Conservation (phyloP, 202 grass and related monocot genomes). For the Eragrostis tef region DNA sequence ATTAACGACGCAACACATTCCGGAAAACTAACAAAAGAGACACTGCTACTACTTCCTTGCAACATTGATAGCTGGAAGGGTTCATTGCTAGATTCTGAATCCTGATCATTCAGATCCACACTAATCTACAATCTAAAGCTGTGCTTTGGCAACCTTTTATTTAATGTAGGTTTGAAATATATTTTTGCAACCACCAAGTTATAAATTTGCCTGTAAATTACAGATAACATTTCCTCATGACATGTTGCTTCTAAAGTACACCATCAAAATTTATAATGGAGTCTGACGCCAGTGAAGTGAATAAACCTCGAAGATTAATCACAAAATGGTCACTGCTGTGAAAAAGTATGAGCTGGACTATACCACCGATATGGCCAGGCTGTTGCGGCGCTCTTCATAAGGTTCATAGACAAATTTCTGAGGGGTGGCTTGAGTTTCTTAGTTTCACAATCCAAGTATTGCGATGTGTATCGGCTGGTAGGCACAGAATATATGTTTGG, state of each 20-base stretch:
- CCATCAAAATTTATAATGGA: not conserved
- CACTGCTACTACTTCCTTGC: not conserved
- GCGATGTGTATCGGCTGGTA: too few relatives aligned
- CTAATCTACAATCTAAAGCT: not conserved
- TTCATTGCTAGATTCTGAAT: too few relatives aligned
- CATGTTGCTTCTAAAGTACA: not conserved
- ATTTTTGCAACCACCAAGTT: not conserved
- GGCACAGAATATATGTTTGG: too few relatives aligned
- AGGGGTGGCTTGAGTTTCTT: too few relatives aligned
- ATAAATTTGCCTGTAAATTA: constrained; percentile 9
- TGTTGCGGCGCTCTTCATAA: too few relatives aligned
- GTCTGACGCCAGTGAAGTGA: not conserved
- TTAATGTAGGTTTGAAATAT: not conserved
- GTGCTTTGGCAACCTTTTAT: not conserved
- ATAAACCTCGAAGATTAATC: constrained; percentile 34
- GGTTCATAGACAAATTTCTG: too few relatives aligned
- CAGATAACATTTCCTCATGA: constrained; percentile 16
- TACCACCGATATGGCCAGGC: too few relatives aligned
- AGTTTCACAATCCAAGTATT: too few relatives aligned
- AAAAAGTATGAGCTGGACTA: too few relatives aligned
- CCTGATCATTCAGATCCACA: not conserved
- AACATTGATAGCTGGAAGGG: not conserved
- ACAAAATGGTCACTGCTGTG: not conserved
- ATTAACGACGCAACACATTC: too few relatives aligned
- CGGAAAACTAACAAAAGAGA: too few relatives aligned